Base-by-base conservation (phyloP, 2,329 filamentous ascomycete species). In the Drechslerella coelobrocha region DNA sequence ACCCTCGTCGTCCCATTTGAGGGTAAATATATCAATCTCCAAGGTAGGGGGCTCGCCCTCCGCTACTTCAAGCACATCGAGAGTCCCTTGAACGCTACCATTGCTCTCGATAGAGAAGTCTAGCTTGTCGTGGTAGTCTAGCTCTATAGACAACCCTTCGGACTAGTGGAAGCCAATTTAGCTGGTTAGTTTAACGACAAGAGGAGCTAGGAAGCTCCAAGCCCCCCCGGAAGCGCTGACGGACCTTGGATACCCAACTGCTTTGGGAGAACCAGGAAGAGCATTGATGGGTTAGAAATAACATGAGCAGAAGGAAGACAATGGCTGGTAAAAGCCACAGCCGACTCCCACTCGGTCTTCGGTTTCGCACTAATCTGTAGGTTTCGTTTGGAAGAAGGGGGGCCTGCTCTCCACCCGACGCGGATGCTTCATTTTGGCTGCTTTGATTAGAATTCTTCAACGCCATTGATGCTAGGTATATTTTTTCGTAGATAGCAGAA, bases 311-410 rank as follows among this genome's bases (percentile, higher is more conserved):
- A 1, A 71, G 41, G 23, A 71, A 71, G 12, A 61, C 34, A 8
- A 71, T 26, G 2, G 66, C 66, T 19, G 66, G 66, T 8, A 71
- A 39, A 12, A 71, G 48, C 66, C 66, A 71, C 50, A 71, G 21
- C 24, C 43, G 45, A 19, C 66, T 71, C 9, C 53, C 27, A 23
- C 66, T 71, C 0, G 59, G 66, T 29, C 59, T 56, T 21, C 19
- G 23, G 12, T 47, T 55, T 9, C 56, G 56, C 12, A 43, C 59
- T 27, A 60, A 24, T 43, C 66, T 71, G 41, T 63, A 62, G 1
- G 31, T 21, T 43, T 71, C 66, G 23, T 55, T 71, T 37, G 66
- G 66, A 23, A 71, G 54, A 10, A 71, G 53, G 2, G 59, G 27
- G 5, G 59, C 27, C 37, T 29, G 31, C 34, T 71, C 66, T 21